These are phyloP conservation scores for Chaetomium fimeti DNA, from an alignment of 495 filamentous ascomycete genomes.

Conservation along the genomic window DNA sequence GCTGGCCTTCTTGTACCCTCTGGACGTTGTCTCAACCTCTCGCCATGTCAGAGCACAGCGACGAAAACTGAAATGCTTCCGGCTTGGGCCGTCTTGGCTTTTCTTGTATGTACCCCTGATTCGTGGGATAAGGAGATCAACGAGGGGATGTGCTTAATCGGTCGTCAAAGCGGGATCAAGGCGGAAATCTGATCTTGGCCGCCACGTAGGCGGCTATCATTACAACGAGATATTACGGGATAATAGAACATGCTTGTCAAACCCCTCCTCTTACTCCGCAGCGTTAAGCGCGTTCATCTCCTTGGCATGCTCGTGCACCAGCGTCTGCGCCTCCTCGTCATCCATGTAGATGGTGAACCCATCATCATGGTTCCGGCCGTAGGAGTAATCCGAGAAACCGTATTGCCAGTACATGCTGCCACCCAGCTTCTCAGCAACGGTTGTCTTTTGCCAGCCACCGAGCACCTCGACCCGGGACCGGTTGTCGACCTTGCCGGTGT, in stretches of 20 bases:
- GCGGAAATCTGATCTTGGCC: neutral
- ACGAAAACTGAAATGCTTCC: neutral
- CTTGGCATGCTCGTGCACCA: constrained; percentile 39
- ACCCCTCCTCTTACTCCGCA: neutral
- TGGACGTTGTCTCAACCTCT: neutral
- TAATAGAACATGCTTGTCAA: neutral
- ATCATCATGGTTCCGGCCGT: constrained; percentile 59
- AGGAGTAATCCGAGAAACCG: constrained; percentile 54
- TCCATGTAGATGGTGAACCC: constrained; percentile 53
- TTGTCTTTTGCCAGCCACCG: constrained; percentile 58
- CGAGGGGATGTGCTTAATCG: neutral
- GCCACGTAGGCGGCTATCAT: neutral
- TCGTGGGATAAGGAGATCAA: neutral
- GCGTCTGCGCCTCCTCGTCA: constrained; percentile 40
- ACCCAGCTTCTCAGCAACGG: constrained; percentile 52
- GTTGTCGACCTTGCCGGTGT: constrained; percentile 35
- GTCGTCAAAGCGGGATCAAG: neutral
- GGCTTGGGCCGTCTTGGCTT: constrained; percentile 9
- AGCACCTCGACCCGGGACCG: constrained; percentile 47
- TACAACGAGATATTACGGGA: neutral
- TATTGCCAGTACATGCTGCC: constrained; percentile 66
- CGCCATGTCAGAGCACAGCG: neutral
- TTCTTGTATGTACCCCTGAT: neutral
- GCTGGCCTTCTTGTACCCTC: neutral
- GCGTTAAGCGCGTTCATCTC: constrained; percentile 32